Evolutionary conservation across 495 filamentous ascomycete genomes (phyloP), one percentile per base, ranked within the genome.

Genomic region (Barbatosphaeria neglecta): DNA sequence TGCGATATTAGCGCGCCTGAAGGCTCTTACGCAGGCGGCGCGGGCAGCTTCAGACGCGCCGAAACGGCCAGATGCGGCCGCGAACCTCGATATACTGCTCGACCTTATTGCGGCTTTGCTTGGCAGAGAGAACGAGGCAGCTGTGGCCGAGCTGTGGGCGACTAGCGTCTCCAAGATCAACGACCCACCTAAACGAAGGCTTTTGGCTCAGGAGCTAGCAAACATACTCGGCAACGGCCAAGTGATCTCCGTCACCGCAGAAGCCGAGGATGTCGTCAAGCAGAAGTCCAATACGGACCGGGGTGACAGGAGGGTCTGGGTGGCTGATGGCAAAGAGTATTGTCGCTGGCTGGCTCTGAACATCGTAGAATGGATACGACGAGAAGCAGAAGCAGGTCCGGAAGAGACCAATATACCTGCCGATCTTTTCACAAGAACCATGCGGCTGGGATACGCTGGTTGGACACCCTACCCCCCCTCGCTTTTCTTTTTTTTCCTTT

Each of bases 391-490:
- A 4, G 53, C 67, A 20, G n/a, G n/a, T n/a, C n/a, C n/a, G n/a
- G 62, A 76, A 22, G 68, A 73, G 24, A 60, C 62, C 19, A 81
- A 77, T 49, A 59, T 75, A 25, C 71, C 76, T 19, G 72, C 79
- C 38, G 72, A 78, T 33, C 52, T 95, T 22, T 69, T 82, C 27
- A 72, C 73, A 9, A 84, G 82, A 52, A 71, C 76, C 1, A 63
- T 92, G 33, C 78, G 76, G 23, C 62, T 96, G 46, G 90, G 87
- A 4, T 83, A 90, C 64, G 66, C 73, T 35, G 83, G 88, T 88
- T 72, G 28, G 56, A 8, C 13, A 6, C 18, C 11, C 7, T 22
- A 3, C 6, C 42, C 46, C 17, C 56, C 64, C 41, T 69, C 33
- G 15, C 3, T 22, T 11, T 19, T 8, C 6, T 3, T 16, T 25